Evolutionary conservation across 805 yeast genomes (phyloP), one percentile per base, ranked within the genome.

Genomic region (Sungouiella blattae): DNA sequence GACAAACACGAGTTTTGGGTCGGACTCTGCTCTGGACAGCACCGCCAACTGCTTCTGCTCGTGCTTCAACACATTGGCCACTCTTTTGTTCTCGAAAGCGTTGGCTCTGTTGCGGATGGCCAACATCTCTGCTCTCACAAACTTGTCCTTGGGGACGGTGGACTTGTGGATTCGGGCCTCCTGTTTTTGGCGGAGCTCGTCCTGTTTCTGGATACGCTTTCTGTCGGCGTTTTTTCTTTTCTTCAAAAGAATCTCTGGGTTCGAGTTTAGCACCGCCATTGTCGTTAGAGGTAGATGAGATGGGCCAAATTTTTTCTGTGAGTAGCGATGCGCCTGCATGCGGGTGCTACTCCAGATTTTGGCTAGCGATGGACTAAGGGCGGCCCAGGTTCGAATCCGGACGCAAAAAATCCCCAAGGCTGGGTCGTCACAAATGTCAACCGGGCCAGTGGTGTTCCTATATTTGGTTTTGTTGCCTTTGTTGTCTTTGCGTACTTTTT

Each of bases 181-280:
- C 43, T 64, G 68, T 32, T 64, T 70, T 36, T 69, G 70, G 43
- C 69, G 69, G 11, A 80, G 80, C 36, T 71, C 71, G 45, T 80
- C 84, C 58, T 83, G 91, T 53, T 81, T 84, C 57, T 80, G 85
- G 35, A 83, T 50, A 57, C 88, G 74, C 47, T 80, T 67, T 58
- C 83, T 69, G 57, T 84, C 91, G 40, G 82, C 83, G 54, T 82
- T 76, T 67, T 83, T 85, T 64, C 94, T 78, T 67, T 84, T 85
- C 54, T 80, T 78, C 43, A 85, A 71, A 48, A 85, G 75, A 37
- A 85, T 71, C 58, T 85, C 93, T 25, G 93, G 91, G 54, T 80
- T 83, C 17, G 83, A 71, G 55, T 81, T 77, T 34, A 78, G 63
- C 33, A 77, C 63, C 29, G 67, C 71, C 72, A 68, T 66, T 25